Base-by-base conservation (phyloP, 768 basidiomycete genomes). In the Psilocybe tampanensis region DNA sequence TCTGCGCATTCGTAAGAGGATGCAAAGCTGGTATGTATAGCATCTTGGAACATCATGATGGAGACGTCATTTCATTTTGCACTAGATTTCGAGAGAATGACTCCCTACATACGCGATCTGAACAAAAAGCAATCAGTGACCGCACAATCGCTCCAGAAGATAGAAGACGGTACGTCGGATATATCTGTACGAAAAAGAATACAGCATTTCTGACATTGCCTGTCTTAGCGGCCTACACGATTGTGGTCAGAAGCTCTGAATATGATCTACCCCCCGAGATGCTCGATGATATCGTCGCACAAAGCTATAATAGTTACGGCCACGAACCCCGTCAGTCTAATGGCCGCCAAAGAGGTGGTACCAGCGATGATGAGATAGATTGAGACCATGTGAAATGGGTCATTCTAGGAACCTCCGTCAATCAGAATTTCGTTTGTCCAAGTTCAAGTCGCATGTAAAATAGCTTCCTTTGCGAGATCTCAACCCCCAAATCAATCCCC, bases 121-220 rank as follows among this genome's bases (percentile, higher is more conserved):
- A 77, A 79, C 53, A 95, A 92, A 76, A 99, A 99, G 74, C 94
- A 97, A 67, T 69, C 75, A 2, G 91, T 96, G 17, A 96, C 95
- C 0, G 73, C 80, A 2, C 86, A 91, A 64, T 96, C 94, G n/a
- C 78, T 99, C 8, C 84, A 87, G 66, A 99, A 98, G 73, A 95
- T 98, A 49, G 96, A 99, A 80, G 84, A 89, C 65, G 94, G 95
- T 96, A 60, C 55, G 79, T 68, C 44, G 33, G 39, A 49, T 54
- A 39, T 4, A 39, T n/a, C 36, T 15, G 15, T 4, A 39, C 21
- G 9, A 9, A 13, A 15, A 24, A 45, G 12, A 6, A 23, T 12
- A 45, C 21, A 22, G 12, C 12, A 15, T 45, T 22, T 12, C 22
- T 44, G 22, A 19, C 43, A 44, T 13, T 33, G 22, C 21, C 24